phyloP scores from a whole-genome alignment of 352 stramenopile genomes.

The Peronospora farinosa region DNA sequence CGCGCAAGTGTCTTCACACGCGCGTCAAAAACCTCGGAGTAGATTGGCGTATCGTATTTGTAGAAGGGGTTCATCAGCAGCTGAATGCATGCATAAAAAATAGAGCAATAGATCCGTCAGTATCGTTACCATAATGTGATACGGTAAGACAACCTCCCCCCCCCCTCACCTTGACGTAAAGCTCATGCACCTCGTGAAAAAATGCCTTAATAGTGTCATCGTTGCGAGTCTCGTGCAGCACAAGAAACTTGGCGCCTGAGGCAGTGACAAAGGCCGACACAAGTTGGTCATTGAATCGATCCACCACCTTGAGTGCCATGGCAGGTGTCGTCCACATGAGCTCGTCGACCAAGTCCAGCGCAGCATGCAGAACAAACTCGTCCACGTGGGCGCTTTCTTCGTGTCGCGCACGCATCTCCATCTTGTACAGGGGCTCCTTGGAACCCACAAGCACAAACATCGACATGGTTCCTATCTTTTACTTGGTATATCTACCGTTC shows the following conservation, averaged over 20 bases:
- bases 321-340: slow-evolving; percentile 90
- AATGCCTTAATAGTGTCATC: slow-evolving; percentile 95
- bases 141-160: neutral
- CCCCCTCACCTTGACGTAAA: slow-evolving; percentile 92
- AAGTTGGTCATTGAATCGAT: slow-evolving; percentile 96
- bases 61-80: slow-evolving; percentile 96
- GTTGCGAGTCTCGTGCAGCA: slow-evolving; percentile 91
- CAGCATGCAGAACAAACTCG: slow-evolving; percentile 97
- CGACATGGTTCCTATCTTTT: neutral
- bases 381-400: slow-evolving; percentile 90
- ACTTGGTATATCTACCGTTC: too few relatives aligned
- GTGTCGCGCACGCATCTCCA: slow-evolving; percentile 74
- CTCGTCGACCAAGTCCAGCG: slow-evolving; percentile 94
- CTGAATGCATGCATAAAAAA: slow-evolving; percentile 30
- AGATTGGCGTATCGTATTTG: slow-evolving; percentile 92
- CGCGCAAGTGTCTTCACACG: slow-evolving; percentile 86
- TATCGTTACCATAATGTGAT: neutral
- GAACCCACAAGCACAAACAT: slow-evolving; percentile 84
- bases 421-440: slow-evolving; percentile 84
- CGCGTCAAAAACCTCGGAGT: slow-evolving; percentile 89
- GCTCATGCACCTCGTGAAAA: slow-evolving; percentile 95
- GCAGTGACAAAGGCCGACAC: slow-evolving; percentile 95
- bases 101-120: slow-evolving; percentile 4
- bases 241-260: slow-evolving; percentile 93
- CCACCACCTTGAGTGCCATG: slow-evolving; percentile 90